Evolutionary conservation across 495 filamentous ascomycete species (phyloP).

Genomic region (Neohortaea acidophila): DNA sequence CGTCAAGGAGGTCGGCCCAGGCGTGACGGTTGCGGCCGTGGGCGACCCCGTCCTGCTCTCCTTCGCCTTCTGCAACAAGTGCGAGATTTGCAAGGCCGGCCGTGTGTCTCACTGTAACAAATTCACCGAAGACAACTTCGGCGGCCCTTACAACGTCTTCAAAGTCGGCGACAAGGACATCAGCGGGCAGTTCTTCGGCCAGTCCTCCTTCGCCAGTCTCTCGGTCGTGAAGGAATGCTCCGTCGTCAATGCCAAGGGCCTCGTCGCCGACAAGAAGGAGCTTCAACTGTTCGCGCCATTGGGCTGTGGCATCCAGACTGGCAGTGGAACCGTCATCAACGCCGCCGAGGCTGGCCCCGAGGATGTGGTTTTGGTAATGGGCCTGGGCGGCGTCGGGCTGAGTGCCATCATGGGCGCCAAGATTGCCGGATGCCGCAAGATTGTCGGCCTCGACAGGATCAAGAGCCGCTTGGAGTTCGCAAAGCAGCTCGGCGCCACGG

Average conservation of each 20-base stretch:
- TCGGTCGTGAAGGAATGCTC: constrained; percentile 20
- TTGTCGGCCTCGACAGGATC: constrained; percentile 21
- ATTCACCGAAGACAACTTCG: constrained; percentile 19
- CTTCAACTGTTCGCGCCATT: constrained; percentile 27
- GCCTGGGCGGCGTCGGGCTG: constrained; percentile 21
- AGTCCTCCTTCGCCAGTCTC: constrained; percentile 20
- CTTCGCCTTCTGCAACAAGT: constrained; percentile 25
- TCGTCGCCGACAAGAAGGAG: constrained; percentile 15
- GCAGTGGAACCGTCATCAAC: constrained; percentile 23
- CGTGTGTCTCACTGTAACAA: constrained; percentile 21
- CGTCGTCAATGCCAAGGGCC: constrained; percentile 23
- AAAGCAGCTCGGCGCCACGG: constrained; percentile 18
- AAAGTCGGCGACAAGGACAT: constrained; percentile 9
- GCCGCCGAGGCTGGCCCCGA: constrained; percentile 10
- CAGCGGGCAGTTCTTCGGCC: constrained; percentile 21
- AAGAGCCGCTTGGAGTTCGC: constrained; percentile 17
- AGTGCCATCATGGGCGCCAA: constrained; percentile 23
- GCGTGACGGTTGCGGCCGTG: constrained; percentile 16
- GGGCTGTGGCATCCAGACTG: constrained; percentile 32
- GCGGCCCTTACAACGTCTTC: constrained; percentile 11
- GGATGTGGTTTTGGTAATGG: constrained; percentile 17
- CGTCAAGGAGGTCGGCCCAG: constrained; percentile 18
- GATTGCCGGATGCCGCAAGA: constrained; percentile 11
- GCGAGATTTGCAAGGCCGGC: constrained; percentile 20
- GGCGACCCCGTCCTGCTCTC: constrained; percentile 25